These are phyloP conservation scores for Fusarium circinatum DNA, from an alignment of 2,329 filamentous ascomycete genomes.

Conservation along the genomic window DNA sequence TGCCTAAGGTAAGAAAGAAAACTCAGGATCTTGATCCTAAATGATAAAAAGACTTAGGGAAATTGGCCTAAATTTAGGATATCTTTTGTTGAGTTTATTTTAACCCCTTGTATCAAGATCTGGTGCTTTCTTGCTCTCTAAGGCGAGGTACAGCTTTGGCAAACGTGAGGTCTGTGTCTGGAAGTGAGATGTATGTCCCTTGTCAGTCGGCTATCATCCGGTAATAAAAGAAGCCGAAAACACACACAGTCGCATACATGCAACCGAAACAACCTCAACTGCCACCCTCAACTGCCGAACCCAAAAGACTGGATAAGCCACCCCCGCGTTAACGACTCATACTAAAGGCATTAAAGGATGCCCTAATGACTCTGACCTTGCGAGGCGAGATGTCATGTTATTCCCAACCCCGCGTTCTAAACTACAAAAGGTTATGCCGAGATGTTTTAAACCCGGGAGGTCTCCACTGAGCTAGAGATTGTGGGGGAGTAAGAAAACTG, in stretches of 20 bases:
- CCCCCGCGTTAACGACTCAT: slow-evolving; percentile 25
- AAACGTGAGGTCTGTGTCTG: neutral
- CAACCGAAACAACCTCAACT: slow-evolving; percentile 19
- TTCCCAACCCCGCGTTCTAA: slow-evolving; percentile 34
- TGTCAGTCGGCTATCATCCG: neutral
- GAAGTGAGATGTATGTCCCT: neutral
- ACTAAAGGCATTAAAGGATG: neutral
- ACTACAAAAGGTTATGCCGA: slow-evolving; percentile 13
- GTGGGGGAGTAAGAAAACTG: neutral
- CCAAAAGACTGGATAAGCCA: slow-evolving; percentile 1
- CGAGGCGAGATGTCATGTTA: slow-evolving; percentile 2
- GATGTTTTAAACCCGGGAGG: slow-evolving; percentile 13
- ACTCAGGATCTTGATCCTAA: no score
- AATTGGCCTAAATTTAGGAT: fast-evolving
- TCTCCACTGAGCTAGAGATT: slow-evolving; percentile 5
- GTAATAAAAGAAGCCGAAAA: neutral
- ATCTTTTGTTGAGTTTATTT: no score
- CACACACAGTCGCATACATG: neutral
- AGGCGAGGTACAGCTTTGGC: neutral
- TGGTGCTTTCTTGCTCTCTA: no score
- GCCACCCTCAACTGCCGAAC: slow-evolving; percentile 35
- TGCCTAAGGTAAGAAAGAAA: no score
- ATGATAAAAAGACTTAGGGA: no score
- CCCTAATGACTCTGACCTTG: slow-evolving; percentile 13
- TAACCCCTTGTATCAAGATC: no score